A percentile compares a stretch with the other conserved stretches of the same genome.
These are phyloP conservation scores for Neonectria faginata DNA, from an alignment of 2,329 filamentous ascomycete species.

Conservation along the genomic window DNA sequence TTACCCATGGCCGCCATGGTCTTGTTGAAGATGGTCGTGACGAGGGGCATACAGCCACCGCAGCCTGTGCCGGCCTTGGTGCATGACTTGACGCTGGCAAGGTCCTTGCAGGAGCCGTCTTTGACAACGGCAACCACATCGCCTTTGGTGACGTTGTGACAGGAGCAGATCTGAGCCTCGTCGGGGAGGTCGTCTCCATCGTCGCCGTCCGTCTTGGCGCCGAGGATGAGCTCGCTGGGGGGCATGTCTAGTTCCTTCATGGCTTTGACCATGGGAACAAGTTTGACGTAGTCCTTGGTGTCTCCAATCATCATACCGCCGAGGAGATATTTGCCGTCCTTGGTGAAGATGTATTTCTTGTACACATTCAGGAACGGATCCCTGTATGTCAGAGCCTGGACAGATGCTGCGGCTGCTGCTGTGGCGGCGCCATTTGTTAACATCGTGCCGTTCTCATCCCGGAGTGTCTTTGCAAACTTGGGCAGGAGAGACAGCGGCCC, in stretches of 20 bases:
- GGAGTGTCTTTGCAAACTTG: conserved; percentile 56
- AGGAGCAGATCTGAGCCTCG: conserved; percentile 91
- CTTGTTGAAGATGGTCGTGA: conserved; percentile 90
- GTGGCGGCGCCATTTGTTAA: conserved; percentile 4
- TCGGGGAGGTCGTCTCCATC: conserved; percentile 82
- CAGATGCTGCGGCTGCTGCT: conserved; percentile 55
- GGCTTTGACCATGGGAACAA: conserved; percentile 87
- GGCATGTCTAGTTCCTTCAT: conserved; percentile 83
- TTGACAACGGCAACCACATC: conserved; percentile 80
- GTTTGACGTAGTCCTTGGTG: conserved; percentile 88
- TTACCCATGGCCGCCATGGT: conserved; percentile 87
- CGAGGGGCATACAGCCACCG: conserved; percentile 88
- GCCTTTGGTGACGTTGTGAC: conserved; percentile 91
- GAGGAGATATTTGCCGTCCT: conserved; percentile 88
- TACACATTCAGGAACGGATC: conserved; percentile 91
- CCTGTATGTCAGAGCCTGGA: conserved; percentile 91
- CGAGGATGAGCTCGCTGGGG: conserved; percentile 86
- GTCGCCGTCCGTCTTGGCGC: conserved; percentile 77
- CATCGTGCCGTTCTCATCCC: conserved; percentile 28
- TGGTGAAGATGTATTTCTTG: conserved; percentile 93
- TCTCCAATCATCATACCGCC: conserved; percentile 99
- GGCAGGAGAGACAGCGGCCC: conserved; percentile 81
- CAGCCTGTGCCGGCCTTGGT: conserved; percentile 94
- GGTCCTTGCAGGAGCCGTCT: conserved; percentile 81
- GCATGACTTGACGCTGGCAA: conserved; percentile 86